Conservation (phyloP, 2,329 filamentous ascomycete species). For the Boeremia exigua region DNA sequence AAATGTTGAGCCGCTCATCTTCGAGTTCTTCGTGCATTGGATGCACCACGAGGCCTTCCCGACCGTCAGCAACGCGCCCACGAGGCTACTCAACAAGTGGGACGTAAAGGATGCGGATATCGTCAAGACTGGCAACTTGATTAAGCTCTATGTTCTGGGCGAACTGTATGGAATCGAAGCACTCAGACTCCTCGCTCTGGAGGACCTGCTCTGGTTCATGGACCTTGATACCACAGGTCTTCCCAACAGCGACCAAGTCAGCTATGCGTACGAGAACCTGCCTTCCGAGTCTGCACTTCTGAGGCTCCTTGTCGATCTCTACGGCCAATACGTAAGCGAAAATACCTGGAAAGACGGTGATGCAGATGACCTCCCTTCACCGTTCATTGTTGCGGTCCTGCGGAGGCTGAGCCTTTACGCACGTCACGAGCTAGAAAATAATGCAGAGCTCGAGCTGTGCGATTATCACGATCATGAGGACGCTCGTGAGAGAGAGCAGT, state of each 20-base stretch:
- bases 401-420: background rate
- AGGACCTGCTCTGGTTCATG: background rate
- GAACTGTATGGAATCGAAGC: conserved; percentile 8
- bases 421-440: background rate
- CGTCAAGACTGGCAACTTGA: background rate
- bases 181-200: background rate
- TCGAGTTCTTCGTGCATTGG: conserved; percentile 26
- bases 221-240: background rate
- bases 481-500: background rate
- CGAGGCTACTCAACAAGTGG: background rate
- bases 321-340: background rate
- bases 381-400: background rate
- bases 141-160: conserved; percentile 17
- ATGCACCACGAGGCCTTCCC: conserved; percentile 19
- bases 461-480: background rate
- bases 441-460: background rate
- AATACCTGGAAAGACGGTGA: background rate
- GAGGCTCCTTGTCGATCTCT: background rate
- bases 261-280: background rate
- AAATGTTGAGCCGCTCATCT: conserved; percentile 5
- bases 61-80: background rate
- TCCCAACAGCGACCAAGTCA: background rate
- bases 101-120: background rate
- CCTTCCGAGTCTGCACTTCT: background rate
- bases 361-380: background rate